Evolutionary conservation across 2,329 filamentous ascomycete genomes (phyloP).

Genomic region (Penicillium sp.): DNA sequence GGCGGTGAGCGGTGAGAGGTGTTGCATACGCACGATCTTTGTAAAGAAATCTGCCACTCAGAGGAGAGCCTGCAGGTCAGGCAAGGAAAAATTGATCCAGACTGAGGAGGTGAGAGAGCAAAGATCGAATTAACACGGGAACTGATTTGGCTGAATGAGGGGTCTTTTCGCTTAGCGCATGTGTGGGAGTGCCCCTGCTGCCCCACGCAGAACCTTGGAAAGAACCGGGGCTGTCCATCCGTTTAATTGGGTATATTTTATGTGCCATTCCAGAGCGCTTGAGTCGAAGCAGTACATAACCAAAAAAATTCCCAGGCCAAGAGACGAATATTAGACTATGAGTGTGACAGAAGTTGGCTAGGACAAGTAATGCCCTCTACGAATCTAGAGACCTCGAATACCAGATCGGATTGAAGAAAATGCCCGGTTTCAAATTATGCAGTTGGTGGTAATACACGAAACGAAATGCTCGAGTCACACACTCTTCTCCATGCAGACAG

Average conservation of each 20-base stretch:
- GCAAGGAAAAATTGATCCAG: background rate
- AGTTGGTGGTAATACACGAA: background rate
- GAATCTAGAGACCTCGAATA: background rate
- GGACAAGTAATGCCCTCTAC: background rate
- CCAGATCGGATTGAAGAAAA: background rate
- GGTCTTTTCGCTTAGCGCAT: background rate
- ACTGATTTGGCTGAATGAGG: background rate
- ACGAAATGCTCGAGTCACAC: no score
- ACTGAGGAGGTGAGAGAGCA: background rate
- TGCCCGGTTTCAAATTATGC: background rate
- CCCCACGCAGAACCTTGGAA: background rate
- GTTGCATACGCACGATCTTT: background rate
- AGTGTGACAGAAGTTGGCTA: background rate
- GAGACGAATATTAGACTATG: background rate
- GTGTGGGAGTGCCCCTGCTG: background rate
- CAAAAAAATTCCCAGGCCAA: background rate
- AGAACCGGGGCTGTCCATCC: background rate
- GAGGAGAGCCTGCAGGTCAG: background rate
- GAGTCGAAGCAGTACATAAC: background rate
- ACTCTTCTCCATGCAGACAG: no score
- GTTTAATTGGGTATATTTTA: background rate
- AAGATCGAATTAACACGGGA: background rate
- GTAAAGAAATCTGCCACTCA: background rate
- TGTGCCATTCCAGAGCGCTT: background rate
- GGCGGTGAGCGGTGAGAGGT: background rate